phyloP scores from a whole-genome alignment of 164 flowering plant species.

The Aristolochia californica region DNA sequence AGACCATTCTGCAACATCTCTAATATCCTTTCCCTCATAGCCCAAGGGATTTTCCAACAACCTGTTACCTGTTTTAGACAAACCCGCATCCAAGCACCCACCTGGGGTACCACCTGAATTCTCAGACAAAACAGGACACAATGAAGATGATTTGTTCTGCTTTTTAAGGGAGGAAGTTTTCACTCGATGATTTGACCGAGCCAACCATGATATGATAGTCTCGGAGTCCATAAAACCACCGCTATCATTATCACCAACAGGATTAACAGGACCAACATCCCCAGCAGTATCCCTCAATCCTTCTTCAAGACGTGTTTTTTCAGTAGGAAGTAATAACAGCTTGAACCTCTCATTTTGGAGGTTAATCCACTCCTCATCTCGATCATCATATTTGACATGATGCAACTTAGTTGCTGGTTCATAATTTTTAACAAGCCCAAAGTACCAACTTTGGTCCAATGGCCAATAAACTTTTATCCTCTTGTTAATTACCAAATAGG shows the following conservation, averaged over 20 bases:
- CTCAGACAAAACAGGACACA: conserved; percentile 13
- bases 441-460: conserved; percentile 87
- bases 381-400: conserved; percentile 90
- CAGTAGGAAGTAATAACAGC: conserved; percentile 69
- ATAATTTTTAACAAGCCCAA: conserved; percentile 68
- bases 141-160: conserved; percentile 20
- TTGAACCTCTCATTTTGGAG: conserved; percentile 76
- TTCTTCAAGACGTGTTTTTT: conserved; percentile 24
- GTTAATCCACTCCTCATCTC: conserved; percentile 92
- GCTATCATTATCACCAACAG: conserved; percentile 28
- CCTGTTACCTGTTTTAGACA: conserved; percentile 10
- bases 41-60: conserved; percentile 10
- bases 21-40: conserved; percentile 14
- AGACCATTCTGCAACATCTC: conserved; percentile 18
- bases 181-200: conserved; percentile 40
- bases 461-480: conserved; percentile 95
- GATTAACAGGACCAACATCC: conserved; percentile 3
- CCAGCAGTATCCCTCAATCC: conserved; percentile 17
- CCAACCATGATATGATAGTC: conserved; percentile 86
- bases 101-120: conserved; percentile 13
- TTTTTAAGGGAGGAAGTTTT: conserved; percentile 50
- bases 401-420: conserved; percentile 59
- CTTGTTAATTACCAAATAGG: conserved; percentile 61
- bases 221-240: conserved; percentile 64
- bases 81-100: conserved; percentile 12